These are phyloP conservation scores for Juncus effusus DNA, from an alignment of 176 grass and related monocot genomes.

Conservation along the genomic window DNA sequence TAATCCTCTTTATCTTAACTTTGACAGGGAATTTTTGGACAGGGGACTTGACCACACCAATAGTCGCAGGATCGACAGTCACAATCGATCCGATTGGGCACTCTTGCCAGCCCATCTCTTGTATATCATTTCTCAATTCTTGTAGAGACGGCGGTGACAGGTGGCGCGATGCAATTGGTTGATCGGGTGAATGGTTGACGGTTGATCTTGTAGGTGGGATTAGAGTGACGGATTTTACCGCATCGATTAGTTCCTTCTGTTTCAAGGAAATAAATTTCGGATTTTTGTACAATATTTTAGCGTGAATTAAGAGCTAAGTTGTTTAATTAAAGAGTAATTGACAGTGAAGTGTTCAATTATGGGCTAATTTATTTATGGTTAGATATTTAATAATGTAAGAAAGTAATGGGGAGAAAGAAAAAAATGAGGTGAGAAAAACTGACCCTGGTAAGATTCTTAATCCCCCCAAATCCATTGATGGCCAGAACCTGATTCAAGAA, in stretches of 20 bases:
- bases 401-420: too few relatives aligned
- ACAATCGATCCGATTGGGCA: constrained; percentile 20
- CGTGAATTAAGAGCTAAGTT: too few relatives aligned
- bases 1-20: not conserved
- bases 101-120: constrained; percentile 13
- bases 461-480: not conserved
- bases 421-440: constrained; percentile 6
- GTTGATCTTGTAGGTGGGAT: constrained; percentile 15
- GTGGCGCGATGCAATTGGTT: too few relatives aligned
- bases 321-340: too few relatives aligned
- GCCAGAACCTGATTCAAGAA: constrained; percentile 3
- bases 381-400: too few relatives aligned
- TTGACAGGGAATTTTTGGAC: not conserved
- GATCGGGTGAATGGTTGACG: not conserved
- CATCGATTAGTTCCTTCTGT: constrained; percentile 8
- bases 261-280: not conserved
- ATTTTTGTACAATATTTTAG: too few relatives aligned
- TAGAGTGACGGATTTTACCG: not conserved
- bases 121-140: constrained; percentile 11
- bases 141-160: not conserved
- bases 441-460: not conserved
- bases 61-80: not conserved
- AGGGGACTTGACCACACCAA: not conserved
- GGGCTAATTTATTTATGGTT: too few relatives aligned
- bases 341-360: too few relatives aligned